Percentiles rank a stretch among this genome's conserved stretches.
Conservation (phyloP, 352 stramenopile species). For the Detonula confervacea region DNA sequence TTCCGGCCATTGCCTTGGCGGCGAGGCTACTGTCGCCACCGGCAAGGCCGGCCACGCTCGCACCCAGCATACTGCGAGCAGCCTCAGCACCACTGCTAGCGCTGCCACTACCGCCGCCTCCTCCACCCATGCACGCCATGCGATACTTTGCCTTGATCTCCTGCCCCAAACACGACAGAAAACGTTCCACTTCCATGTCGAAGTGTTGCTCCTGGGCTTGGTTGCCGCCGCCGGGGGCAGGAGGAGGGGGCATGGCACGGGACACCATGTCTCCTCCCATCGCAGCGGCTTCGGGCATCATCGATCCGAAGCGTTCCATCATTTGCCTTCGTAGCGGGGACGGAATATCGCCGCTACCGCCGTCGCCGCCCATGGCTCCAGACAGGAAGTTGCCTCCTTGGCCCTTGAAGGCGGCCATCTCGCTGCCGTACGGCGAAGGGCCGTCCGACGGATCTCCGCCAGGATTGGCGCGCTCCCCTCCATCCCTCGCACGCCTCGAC, state of each 20-base stretch:
- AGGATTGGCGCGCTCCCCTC: not conserved
- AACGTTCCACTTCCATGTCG: constrained; percentile 46
- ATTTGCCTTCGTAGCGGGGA: constrained; percentile 18
- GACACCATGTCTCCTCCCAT: not conserved
- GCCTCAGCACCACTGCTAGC: too few relatives aligned
- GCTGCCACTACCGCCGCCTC: not conserved
- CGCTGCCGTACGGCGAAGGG: not conserved
- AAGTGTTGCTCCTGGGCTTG: constrained; percentile 30
- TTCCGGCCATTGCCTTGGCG: too few relatives aligned
- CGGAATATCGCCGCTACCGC: not conserved
- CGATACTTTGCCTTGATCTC: constrained; percentile 31
- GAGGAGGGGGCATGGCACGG: constrained; percentile 2
- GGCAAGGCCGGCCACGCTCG: too few relatives aligned
- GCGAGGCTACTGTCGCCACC: too few relatives aligned
- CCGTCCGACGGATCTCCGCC: not conserved
- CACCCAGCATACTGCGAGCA: too few relatives aligned
- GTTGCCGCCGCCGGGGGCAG: not conserved
- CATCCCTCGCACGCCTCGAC: too few relatives aligned
- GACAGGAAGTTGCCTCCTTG: not conserved
- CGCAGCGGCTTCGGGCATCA: too few relatives aligned
- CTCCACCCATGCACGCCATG: not conserved
- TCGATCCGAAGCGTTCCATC: constrained; percentile 20
- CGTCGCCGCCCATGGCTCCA: not conserved
- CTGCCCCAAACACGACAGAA: constrained; percentile 34
- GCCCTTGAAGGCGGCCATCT: not conserved